Evolutionary conservation across 306 rosid species (phyloP).

Genomic region (Sesbania bispinosa): DNA sequence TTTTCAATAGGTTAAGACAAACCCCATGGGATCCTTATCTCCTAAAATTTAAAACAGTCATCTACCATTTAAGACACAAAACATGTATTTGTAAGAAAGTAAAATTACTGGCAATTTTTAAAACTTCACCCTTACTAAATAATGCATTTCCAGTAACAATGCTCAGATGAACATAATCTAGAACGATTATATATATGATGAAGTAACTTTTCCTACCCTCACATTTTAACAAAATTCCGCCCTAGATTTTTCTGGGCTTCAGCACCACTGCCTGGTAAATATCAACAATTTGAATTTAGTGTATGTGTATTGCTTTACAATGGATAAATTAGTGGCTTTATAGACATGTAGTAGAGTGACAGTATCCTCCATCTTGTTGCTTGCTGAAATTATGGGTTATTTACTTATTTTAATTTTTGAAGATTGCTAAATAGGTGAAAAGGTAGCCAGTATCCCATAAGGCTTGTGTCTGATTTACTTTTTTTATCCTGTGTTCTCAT

Average conservation of each 20-base stretch:
- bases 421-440: neutral
- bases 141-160: constrained; percentile 1
- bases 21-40: neutral
- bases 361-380: neutral
- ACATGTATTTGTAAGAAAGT: constrained; percentile 10
- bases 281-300: neutral
- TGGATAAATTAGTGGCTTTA: neutral
- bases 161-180: neutral
- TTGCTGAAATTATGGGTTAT: neutral
- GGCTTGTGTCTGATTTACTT: neutral
- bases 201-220: neutral
- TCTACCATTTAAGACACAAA: neutral
- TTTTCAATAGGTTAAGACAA: constrained; percentile 22
- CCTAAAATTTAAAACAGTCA: neutral
- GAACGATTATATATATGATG: neutral
- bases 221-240: neutral
- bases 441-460: neutral
- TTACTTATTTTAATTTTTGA: neutral
- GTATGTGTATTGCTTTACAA: neutral
- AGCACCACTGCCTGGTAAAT: neutral
- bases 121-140: neutral
- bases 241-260: no score
- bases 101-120: neutral
- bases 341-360: neutral
- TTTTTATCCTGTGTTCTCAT: neutral